Evolutionary conservation across 1,284 basidiomycete species (phyloP), one percentile per base, ranked within the genome.

Genomic region (Peniophora sp.): DNA sequence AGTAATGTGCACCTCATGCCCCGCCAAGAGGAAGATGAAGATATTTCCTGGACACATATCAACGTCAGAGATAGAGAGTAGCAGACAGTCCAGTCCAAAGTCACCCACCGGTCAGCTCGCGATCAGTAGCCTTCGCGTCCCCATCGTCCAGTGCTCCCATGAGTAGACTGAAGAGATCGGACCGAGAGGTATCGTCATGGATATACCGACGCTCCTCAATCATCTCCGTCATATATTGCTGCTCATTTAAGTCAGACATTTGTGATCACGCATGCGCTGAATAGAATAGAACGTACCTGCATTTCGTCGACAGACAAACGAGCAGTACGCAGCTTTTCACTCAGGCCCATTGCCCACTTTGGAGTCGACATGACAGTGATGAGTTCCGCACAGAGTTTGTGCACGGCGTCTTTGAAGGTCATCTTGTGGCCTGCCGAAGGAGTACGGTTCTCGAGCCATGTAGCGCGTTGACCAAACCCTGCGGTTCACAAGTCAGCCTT

Each of bases 221-320:
- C 74, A 79, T 77, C 56, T 78, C 75, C 2, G 61, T 54, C 69
- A 79, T 75, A 52, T 78, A 78, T 39, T 51, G 52, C 75, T 78
- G 38, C 11, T 20, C 38, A 41, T 41, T 5, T 8, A 5, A 6
- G 16, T 36, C 14, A 25, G n/a, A 6, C n/a, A 20, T 20, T 3
- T n/a, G n/a, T n/a, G 52, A 23, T 20, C 38, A 41, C n/a, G n/a
- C 8, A 16, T n/a, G 38, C 5, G 38, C 6, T n/a, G 5, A 20
- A n/a, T n/a, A 41, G 38, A 41, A 41, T 10, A 36, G 8, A 16
- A 20, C 38, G 38, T 41, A 75, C 76, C 53, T 69, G 56, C 12
- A 79, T 55, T 55, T 79, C 77, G 3, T 71, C 63, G 48, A 70
- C 72, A 11, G 72, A 74, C 19, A 59, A 51, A 25, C 58, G 59